Percentiles rank a stretch among this genome's conserved stretches.
phyloP scores from a whole-genome alignment of 306 rosid species.

The Adenanthera pavonina region DNA sequence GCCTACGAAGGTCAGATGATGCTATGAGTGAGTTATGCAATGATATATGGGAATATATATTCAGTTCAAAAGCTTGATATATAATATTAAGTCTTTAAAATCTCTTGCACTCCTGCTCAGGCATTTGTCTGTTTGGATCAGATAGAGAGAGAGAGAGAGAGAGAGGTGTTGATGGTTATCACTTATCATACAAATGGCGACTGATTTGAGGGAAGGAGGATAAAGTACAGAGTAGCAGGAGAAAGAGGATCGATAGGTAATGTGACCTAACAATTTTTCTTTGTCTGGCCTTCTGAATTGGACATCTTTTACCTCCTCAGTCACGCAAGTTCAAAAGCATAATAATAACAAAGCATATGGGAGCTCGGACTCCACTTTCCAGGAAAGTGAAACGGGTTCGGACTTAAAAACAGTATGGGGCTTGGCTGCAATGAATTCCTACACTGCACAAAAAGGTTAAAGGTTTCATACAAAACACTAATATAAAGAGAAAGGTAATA shows the following conservation, averaged over 20 bases:
- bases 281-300: conserved; percentile 41
- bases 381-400: conserved; percentile 18
- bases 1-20: background rate
- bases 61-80: background rate
- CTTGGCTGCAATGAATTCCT: conserved; percentile 29
- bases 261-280: conserved; percentile 64
- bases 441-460: background rate
- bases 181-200: conserved; percentile 48
- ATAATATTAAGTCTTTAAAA: background rate
- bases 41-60: conserved; percentile 31
- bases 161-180: conserved; percentile 43
- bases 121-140: too few species aligned
- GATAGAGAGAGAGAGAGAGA: background rate
- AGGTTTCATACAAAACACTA: background rate
- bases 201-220: conserved; percentile 67
- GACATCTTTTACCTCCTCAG: conserved; percentile 75
- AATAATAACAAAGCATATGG: conserved; percentile 32
- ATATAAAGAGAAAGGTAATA: background rate
- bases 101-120: too few species aligned
- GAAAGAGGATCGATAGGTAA: conserved; percentile 46
- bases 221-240: conserved; percentile 38
- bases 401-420: conserved; percentile 36
- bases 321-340: conserved; percentile 65
- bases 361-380: conserved; percentile 51
- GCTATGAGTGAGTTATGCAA: background rate